These are phyloP conservation scores for Lotmaria passim DNA, from an alignment of 208 protist species.

Conservation along the genomic window DNA sequence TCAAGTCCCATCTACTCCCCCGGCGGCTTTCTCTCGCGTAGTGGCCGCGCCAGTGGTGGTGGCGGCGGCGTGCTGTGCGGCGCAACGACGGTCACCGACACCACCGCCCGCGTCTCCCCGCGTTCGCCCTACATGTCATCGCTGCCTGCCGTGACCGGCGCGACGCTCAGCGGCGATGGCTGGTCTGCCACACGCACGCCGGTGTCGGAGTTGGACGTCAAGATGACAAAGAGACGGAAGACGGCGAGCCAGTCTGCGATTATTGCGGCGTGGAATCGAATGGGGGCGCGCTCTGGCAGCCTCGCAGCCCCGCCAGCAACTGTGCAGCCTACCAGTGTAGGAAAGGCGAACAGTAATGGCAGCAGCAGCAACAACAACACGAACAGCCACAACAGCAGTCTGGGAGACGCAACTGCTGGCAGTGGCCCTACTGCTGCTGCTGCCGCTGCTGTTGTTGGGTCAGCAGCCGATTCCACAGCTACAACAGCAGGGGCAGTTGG, in stretches of 20 bases:
- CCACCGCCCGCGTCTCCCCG: slow-evolving; percentile 25
- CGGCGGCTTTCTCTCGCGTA: not conserved
- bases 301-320: not conserved
- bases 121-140: slow-evolving; percentile 5
- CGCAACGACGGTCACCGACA: slow-evolving; percentile 31
- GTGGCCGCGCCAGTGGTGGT: not conserved
- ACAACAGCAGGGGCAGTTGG: too few relatives aligned
- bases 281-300: slow-evolving; percentile 13
- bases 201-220: too few relatives aligned
- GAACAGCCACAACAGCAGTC: not conserved
- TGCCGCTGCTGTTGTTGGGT: not conserved
- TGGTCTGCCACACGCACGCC: not conserved
- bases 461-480: not conserved
- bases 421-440: not conserved
- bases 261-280: slow-evolving; percentile 37
- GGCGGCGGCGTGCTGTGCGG: not conserved
- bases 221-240: not conserved
- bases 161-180: not conserved
- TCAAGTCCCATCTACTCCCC: slow-evolving; percentile 16
- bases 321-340: not conserved
- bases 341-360: not conserved
- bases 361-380: not conserved
- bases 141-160: not conserved
- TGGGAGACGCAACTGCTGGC: not conserved
- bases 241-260: slow-evolving; percentile 26